A percentile compares a stretch with the other conserved stretches of the same genome.
phyloP scores from a whole-genome alignment of 208 protist species.

The Leishmania major region DNA sequence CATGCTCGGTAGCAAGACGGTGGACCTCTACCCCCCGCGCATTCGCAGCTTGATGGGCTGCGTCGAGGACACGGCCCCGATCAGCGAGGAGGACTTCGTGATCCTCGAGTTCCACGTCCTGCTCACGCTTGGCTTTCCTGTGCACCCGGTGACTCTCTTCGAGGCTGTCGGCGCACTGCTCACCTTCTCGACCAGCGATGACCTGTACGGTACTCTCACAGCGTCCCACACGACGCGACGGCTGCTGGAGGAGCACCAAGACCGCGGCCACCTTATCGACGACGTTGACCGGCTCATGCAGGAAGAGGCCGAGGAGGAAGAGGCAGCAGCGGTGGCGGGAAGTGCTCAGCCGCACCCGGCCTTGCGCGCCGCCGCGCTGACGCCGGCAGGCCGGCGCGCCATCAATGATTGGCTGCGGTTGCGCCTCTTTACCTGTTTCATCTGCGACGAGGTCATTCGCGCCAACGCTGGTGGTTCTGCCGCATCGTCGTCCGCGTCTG shows the following conservation, averaged over 20 bases:
- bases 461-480: conserved; percentile 13
- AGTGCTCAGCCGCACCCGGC: background rate
- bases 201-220: conserved; percentile 30
- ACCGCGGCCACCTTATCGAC: conserved; percentile 25
- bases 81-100: conserved; percentile 53
- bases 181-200: conserved; percentile 43
- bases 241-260: conserved; percentile 32
- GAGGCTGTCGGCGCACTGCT: conserved; percentile 59
- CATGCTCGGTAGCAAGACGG: conserved; percentile 82
- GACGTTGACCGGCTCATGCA: conserved; percentile 23
- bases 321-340: conserved; percentile 16
- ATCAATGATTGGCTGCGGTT: conserved; percentile 39
- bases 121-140: conserved; percentile 35
- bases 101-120: conserved; percentile 54
- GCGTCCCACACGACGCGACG: conserved; percentile 22
- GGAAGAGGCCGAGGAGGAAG: conserved; percentile 19
- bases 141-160: conserved; percentile 48
- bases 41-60: conserved; percentile 61
- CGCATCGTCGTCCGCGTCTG: background rate
- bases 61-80: conserved; percentile 38
- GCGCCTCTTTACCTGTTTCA: conserved; percentile 36
- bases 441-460: conserved; percentile 50
- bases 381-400: conserved; percentile 6
- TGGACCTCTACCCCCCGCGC: conserved; percentile 69
- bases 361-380: background rate